These are phyloP conservation scores for Kwoniella sp. DNA, from an alignment of 768 basidiomycete genomes.

Conservation along the genomic window DNA sequence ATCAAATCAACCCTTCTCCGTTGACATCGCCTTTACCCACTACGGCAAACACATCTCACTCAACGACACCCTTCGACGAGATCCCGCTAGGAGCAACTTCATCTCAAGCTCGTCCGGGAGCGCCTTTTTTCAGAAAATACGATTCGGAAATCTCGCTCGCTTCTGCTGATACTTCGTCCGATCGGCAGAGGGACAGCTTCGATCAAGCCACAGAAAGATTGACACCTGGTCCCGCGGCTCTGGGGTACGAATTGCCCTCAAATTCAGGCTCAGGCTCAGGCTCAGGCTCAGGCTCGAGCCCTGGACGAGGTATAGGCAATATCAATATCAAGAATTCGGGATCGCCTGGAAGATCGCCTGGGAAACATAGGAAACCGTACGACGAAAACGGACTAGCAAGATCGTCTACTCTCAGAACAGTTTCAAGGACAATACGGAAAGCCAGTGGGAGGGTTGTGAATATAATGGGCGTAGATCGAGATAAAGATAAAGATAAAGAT, in stretches of 20 bases:
- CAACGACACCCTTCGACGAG: slow-evolving; percentile 6
- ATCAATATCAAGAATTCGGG: background rate
- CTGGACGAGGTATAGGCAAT: background rate
- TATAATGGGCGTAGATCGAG: slow-evolving; percentile 33
- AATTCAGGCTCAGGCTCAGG: background rate
- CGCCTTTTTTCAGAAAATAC: slow-evolving; percentile 10
- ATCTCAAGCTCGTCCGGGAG: background rate
- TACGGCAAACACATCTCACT: background rate
- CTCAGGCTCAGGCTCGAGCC: background rate
- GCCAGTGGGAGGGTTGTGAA: slow-evolving; percentile 44
- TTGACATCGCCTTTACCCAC: background rate
- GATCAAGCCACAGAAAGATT: slow-evolving; percentile 21
- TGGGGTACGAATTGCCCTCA: background rate
- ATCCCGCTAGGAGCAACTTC: slow-evolving; percentile 2
- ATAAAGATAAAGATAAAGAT: slow-evolving; percentile 19
- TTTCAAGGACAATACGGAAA: slow-evolving; percentile 36
- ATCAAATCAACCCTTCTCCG: background rate
- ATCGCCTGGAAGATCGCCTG: background rate
- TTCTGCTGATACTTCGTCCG: background rate
- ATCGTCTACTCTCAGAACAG: slow-evolving; percentile 35
- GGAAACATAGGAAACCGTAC: slow-evolving; percentile 26
- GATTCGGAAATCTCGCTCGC: slow-evolving; percentile 6
- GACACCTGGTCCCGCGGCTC: slow-evolving; percentile 6
- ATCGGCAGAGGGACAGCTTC: slow-evolving; percentile 4
- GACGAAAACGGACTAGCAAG: slow-evolving; percentile 34